Conservation (phyloP, 805 yeast genomes). For the Barnettozyma californica region DNA sequence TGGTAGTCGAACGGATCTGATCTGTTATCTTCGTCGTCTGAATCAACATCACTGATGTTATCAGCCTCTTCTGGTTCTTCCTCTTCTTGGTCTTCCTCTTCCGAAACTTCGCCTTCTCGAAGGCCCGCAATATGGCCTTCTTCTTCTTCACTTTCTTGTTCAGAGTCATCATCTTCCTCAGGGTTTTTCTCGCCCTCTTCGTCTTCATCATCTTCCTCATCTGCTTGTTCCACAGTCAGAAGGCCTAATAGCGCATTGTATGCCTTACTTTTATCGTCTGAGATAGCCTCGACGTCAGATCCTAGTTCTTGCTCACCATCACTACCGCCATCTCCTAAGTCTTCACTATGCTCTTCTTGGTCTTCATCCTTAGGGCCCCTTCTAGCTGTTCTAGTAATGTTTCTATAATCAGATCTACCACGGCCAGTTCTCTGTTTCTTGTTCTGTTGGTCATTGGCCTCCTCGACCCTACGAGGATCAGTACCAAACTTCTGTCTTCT, state of each 20-base stretch:
- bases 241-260: constrained; percentile 66
- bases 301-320: background rate
- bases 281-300: background rate
- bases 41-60: constrained; percentile 20
- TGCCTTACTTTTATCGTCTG: constrained; percentile 35
- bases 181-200: constrained; percentile 17
- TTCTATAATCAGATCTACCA: constrained; percentile 61
- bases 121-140: constrained; percentile 23
- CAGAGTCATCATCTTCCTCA: constrained; percentile 23
- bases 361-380: constrained; percentile 26
- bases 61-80: constrained; percentile 27
- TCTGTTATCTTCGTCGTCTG: constrained; percentile 33
- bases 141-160: constrained; percentile 28
- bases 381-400: constrained; percentile 50
- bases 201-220: constrained; percentile 11
- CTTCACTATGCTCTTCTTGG: constrained; percentile 6
- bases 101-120: constrained; percentile 20
- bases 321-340: constrained; percentile 1
- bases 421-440: constrained; percentile 23
- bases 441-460: background rate
- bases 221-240: constrained; percentile 42
- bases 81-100: constrained; percentile 19
- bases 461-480: background rate
- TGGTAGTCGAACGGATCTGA: constrained; percentile 76
- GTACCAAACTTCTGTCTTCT: constrained; percentile 3